A percentile compares a stretch with the other conserved stretches of the same genome.
phyloP scores from a whole-genome alignment of 495 filamentous ascomycete species.

The Viridothelium virens region DNA sequence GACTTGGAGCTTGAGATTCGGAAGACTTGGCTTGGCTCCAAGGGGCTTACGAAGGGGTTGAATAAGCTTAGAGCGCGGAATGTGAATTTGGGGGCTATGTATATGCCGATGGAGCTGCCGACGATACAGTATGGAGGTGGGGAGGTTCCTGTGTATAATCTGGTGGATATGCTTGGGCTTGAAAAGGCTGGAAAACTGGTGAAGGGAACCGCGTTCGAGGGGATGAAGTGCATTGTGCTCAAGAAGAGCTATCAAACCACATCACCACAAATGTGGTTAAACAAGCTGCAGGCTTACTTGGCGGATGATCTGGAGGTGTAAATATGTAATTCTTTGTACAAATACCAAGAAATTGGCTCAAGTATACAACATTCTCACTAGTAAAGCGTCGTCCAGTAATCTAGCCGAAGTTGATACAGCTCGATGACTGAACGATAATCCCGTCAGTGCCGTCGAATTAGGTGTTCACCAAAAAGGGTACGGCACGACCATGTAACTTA shows the following conservation, averaged over 20 bases:
- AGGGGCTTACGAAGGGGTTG: background rate
- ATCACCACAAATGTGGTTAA: background rate
- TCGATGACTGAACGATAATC: no score
- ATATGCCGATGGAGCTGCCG: background rate
- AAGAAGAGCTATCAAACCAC: conserved; percentile 1
- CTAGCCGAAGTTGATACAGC: no score
- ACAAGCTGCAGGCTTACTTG: background rate
- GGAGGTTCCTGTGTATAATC: background rate
- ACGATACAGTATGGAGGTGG: background rate
- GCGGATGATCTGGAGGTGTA: background rate
- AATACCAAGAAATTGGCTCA: no score
- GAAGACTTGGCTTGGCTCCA: background rate
- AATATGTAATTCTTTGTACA: background rate
- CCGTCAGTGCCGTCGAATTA: no score
- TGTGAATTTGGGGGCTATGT: background rate
- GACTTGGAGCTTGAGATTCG: background rate
- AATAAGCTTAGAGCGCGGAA: background rate
- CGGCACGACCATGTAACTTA: no score
- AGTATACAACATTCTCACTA: no score
- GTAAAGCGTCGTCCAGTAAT: no score
- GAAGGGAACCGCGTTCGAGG: background rate
- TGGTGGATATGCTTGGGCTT: background rate
- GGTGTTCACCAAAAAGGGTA: no score
- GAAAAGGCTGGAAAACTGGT: background rate
- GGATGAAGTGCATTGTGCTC: background rate